Evolutionary conservation across 805 yeast species (phyloP), one percentile per base, ranked within the genome.

Genomic region (Myxozyma udenii): DNA sequence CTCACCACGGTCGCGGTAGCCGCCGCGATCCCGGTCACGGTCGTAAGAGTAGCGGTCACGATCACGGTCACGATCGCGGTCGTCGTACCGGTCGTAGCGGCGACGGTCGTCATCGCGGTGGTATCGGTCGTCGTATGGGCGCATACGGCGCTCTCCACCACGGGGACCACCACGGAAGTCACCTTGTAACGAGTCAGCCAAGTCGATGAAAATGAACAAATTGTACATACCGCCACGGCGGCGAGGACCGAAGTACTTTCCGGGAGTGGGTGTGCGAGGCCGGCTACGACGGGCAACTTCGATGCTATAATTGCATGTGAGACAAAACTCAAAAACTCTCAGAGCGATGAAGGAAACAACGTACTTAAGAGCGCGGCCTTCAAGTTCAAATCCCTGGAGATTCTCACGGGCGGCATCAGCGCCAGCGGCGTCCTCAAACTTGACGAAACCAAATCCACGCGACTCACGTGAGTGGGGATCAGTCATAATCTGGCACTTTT

Each of bases 401-500:
- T 68, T 74, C 25, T 61, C 64, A 9, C 74, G 61, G 0, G 80
- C 81, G n/a, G 68, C 68, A 46, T 70, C 72, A 50, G 78, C 79
- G 2, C 66, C 67, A 11, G 67, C 73, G 14, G 66, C 64, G 14
- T 69, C 64, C 41, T 57, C 64, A 62, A 78, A 75, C 45, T 75
- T 68, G 24, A 78, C 76, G 55, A 78, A 78, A 2, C 81, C 83
- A 62, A 75, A 78, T 1, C 81, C 81, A 51, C 77, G 71, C 9
- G 79, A 69, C 32, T 65, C 71, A 2, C 71, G 67, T 1, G 79
- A 69, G 41, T 64, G 71, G 0, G 75, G 72, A 62, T 78, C 81
- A 14, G 62, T 44, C 74, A 78, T 76, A 46, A 78, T 70, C 55
- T 75, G 77, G 37, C 58, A 52, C 46, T 64, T 64, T 30, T 52